Evolutionary conservation across 1,139 yeast species (phyloP), one percentile per base, ranked within the genome.

Genomic region (Cylindricascospora bacillispora): DNA sequence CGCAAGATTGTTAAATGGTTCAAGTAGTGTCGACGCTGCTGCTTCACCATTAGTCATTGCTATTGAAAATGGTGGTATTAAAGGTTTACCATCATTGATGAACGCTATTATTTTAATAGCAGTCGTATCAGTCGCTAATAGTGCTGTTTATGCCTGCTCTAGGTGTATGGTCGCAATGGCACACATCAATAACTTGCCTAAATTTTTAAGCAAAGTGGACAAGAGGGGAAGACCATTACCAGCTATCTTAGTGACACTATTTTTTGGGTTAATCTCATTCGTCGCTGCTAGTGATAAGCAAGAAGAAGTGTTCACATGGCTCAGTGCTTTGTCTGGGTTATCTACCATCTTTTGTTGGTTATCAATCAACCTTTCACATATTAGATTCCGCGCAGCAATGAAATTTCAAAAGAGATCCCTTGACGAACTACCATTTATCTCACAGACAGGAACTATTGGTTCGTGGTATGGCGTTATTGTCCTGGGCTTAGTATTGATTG

Each of bases 341-440:
- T 72, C 81, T 17, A 69, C 81, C 1, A 57, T 76, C 33, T 70
- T 73, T 48, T 72, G 80, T 22, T 76, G 85, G 83, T 64, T 67
- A 34, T 67, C 75, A 20, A 72, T 75, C 38, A 70, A 73, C 45
- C 37, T 71, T 18, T 63, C 73, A 32, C 77, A 69, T 42, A 56
- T 74, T 32, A 63, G 82, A 50, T 74, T 75, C 55, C 70, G 82
- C 59, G 54, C 62, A 41, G 81, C 81, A 2, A 57, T 75, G 52
- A 41, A 47, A 11, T 64, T 46, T 5, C 72, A 70, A 54, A 68
- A 71, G 30, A 64, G 77, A 56, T 40, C 47, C 11, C 59, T 67
- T 10, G 67, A 63, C 36, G 77, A 70, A 44, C 53, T 72, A 24
- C 63, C 73, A 4, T 72, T 65, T 43, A 56, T 57, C 9, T 63